Evolutionary conservation across 306 rosid genomes (phyloP).

Genomic region (Quercus alba): DNA sequence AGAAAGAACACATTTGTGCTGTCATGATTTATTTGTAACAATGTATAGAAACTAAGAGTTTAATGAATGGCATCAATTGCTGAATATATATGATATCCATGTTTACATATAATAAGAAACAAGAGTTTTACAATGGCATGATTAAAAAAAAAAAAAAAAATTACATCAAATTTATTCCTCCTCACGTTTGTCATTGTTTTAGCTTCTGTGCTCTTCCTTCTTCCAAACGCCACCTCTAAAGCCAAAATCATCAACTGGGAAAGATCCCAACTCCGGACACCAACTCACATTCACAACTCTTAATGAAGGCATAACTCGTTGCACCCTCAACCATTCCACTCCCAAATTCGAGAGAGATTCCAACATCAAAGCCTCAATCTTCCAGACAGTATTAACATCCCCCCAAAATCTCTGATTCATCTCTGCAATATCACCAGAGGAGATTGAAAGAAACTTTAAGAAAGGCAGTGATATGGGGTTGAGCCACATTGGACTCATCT

Average conservation of each 20-base stretch:
- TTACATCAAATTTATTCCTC: too few relatives aligned
- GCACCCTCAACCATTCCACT: conserved; percentile 25
- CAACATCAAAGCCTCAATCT: conserved; percentile 24
- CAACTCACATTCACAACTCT: conserved; percentile 21
- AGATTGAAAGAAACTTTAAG: conserved; percentile 24
- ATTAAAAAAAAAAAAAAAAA: background rate
- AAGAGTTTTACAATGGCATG: background rate
- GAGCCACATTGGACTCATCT: conserved; percentile 29
- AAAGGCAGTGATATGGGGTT: conserved; percentile 33
- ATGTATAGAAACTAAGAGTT: background rate
- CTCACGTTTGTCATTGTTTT: background rate
- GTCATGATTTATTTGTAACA: background rate
- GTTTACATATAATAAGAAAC: background rate
- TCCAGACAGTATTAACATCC: conserved; percentile 20
- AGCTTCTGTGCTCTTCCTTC: conserved; percentile 15
- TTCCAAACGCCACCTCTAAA: conserved; percentile 32
- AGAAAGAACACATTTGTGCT: background rate
- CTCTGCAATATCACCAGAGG: conserved; percentile 21
- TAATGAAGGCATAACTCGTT: conserved; percentile 19
- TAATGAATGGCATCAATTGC: background rate
- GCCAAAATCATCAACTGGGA: conserved; percentile 22
- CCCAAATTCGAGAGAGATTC: conserved; percentile 24
- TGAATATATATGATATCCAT: background rate
- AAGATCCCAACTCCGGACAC: conserved; percentile 30
- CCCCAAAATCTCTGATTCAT: conserved; percentile 21